Conservation (phyloP, 2,329 filamentous ascomycete genomes). For the Cladosporium colombiae region DNA sequence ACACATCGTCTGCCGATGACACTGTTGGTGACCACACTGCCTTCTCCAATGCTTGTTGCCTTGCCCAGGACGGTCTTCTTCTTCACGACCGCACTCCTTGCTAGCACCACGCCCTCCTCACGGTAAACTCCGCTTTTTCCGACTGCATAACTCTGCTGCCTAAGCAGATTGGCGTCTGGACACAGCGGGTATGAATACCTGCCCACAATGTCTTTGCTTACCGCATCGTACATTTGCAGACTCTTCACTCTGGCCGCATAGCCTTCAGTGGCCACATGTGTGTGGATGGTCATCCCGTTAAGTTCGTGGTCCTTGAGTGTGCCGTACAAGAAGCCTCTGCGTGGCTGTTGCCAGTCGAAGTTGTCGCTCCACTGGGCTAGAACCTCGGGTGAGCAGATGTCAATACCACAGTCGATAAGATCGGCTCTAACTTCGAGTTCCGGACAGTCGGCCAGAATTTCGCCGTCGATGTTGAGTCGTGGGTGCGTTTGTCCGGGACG, state of each 20-base stretch:
- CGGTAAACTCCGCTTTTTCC: constrained; percentile 71
- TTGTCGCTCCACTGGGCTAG: constrained; percentile 95
- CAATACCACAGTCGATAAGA: constrained; percentile 89
- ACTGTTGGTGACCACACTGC: constrained; percentile 69
- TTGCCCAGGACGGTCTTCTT: constrained; percentile 74
- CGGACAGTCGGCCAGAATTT: constrained; percentile 69
- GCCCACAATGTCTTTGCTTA: constrained; percentile 81
- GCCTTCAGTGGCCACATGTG: constrained; percentile 77
- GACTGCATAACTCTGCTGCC: constrained; percentile 73
- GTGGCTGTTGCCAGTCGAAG: constrained; percentile 91
- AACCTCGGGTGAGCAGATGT: constrained; percentile 96
- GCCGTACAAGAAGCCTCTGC: constrained; percentile 85
- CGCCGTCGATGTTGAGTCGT: constrained; percentile 71
- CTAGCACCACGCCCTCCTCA: constrained; percentile 74
- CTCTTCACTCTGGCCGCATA: constrained; percentile 87
- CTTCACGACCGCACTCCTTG: constrained; percentile 68
- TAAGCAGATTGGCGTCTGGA: constrained; percentile 82
- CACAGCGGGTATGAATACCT: constrained; percentile 88
- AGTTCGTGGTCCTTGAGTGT: constrained; percentile 96
- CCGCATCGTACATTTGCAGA: constrained; percentile 83
- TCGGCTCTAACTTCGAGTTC: constrained; percentile 85
- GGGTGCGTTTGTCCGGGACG: constrained; percentile 63
- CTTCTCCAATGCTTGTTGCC: constrained; percentile 72
- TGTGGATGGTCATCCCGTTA: constrained; percentile 95
- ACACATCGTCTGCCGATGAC: constrained; percentile 82